Conservation (phyloP, 75 land plant species). For the Cupressus sempervirens region DNA sequence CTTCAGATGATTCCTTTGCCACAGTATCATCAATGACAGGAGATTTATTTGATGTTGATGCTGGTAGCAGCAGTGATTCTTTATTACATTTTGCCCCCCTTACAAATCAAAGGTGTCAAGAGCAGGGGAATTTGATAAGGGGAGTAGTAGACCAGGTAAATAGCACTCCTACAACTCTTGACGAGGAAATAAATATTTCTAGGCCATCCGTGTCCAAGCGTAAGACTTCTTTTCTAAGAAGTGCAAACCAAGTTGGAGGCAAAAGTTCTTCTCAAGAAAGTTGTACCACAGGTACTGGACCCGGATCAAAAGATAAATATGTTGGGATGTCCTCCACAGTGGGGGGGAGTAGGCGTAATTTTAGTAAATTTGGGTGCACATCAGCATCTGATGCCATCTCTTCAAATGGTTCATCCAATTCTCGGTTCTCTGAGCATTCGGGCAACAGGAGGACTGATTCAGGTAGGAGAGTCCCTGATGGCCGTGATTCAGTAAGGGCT, state of each 20-base stretch:
- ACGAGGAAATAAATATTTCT: not conserved
- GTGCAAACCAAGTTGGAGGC: not conserved
- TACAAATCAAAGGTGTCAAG: slow-evolving; percentile 1
- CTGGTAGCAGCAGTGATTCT: slow-evolving; percentile 8
- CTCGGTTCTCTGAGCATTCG: not conserved
- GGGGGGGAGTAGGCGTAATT: not conserved
- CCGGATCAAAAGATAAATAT: not conserved
- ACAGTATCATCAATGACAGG: not conserved
- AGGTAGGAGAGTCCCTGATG: slow-evolving; percentile 10
- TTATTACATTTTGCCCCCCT: not conserved
- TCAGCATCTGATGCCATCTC: slow-evolving; percentile 20
- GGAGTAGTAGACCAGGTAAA: not conserved
- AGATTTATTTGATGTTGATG: slow-evolving; percentile 3
- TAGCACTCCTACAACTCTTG: not conserved
- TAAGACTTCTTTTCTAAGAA: not conserved
- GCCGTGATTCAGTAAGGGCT: not conserved
- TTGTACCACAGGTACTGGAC: not conserved
- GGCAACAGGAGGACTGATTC: slow-evolving; percentile 9
- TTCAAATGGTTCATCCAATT: not conserved
- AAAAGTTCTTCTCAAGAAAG: not conserved
- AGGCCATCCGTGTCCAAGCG: not conserved
- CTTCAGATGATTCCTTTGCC: not conserved
- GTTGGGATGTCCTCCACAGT: not conserved
- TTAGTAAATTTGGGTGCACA: slow-evolving; percentile 14
- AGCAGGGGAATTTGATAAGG: slow-evolving; percentile 2